phyloP scores from a whole-genome alignment of 768 basidiomycete genomes.

The Xerocomus potaroensis region DNA sequence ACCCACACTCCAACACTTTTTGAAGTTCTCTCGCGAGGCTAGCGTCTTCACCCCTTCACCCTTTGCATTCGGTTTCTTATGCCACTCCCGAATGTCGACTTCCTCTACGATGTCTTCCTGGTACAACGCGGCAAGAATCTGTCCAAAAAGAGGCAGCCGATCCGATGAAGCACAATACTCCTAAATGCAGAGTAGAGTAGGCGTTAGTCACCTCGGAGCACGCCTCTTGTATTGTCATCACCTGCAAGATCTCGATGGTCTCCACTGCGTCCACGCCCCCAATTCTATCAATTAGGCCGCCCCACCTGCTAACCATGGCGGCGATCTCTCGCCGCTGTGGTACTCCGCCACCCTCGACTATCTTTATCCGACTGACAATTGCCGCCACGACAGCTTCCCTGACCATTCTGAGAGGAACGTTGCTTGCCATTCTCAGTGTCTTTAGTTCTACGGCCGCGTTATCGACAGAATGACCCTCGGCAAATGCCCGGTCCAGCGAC shows the following conservation, averaged over 20 bases:
- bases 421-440: slow-evolving; percentile 95
- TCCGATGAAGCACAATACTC: slow-evolving; percentile 60
- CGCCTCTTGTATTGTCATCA: slow-evolving; percentile 22
- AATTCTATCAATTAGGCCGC: slow-evolving; percentile 71
- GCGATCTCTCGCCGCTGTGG: slow-evolving; percentile 65
- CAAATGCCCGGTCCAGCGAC: slow-evolving; percentile 88
- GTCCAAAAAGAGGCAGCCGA: slow-evolving; percentile 72
- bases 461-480: slow-evolving; percentile 87
- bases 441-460: slow-evolving; percentile 93
- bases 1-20: slow-evolving; percentile 67
- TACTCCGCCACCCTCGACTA: slow-evolving; percentile 52
- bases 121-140: slow-evolving; percentile 82
- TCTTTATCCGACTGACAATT: slow-evolving; percentile 66
- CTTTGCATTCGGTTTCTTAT: slow-evolving; percentile 51
- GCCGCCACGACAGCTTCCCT: slow-evolving; percentile 86
- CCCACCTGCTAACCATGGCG: slow-evolving; percentile 72
- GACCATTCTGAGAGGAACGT: slow-evolving; percentile 82
- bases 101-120: slow-evolving; percentile 91
- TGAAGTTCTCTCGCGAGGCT: slow-evolving; percentile 48
- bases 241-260: slow-evolving; percentile 76
- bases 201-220: slow-evolving; percentile 1
- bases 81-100: slow-evolving; percentile 88
- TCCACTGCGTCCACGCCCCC: slow-evolving; percentile 82
- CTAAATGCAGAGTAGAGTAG: slow-evolving; percentile 34
- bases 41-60: slow-evolving; percentile 45